Percentiles rank a stretch among this genome's conserved stretches.
Evolutionary conservation across 164 flowering plant species (phyloP).

Genomic region (Paratinospora sagittata): DNA sequence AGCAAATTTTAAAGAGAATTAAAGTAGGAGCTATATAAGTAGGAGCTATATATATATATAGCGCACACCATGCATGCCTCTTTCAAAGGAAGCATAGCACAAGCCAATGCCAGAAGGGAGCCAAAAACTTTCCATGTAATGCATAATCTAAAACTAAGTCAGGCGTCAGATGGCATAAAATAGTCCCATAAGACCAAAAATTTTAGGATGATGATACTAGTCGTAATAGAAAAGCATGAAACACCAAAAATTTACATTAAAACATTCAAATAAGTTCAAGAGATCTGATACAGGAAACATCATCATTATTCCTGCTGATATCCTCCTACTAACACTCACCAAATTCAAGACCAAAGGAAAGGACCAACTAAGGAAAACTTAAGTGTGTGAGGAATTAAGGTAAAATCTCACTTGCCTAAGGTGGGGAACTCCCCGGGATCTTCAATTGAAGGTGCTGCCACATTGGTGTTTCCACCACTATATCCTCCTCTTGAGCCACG

Average conservation of each 20-base stretch:
- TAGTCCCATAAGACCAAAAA: no score
- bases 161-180: no score
- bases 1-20: no score
- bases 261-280: constrained; percentile 16
- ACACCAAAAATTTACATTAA: constrained; percentile 34
- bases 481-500: constrained; percentile 78
- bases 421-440: constrained; percentile 62
- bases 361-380: constrained; percentile 6
- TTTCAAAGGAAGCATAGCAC: no score
- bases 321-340: constrained; percentile 15
- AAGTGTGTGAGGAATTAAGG: neutral
- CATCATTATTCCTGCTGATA: constrained; percentile 28
- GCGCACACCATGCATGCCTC: no score
- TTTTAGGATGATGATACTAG: neutral
- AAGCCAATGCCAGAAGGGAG: no score
- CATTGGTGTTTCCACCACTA: constrained; percentile 26
- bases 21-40: no score
- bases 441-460: constrained; percentile 37
- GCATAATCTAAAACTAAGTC: no score
- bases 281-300: constrained; percentile 28
- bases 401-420: constrained; percentile 44
- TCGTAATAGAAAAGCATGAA: neutral
- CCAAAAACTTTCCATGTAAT: no score
- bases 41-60: no score
- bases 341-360: constrained; percentile 13